Base-by-base conservation (phyloP, 163 green algal genomes). In the Coccomyxa subellipsoidea region DNA sequence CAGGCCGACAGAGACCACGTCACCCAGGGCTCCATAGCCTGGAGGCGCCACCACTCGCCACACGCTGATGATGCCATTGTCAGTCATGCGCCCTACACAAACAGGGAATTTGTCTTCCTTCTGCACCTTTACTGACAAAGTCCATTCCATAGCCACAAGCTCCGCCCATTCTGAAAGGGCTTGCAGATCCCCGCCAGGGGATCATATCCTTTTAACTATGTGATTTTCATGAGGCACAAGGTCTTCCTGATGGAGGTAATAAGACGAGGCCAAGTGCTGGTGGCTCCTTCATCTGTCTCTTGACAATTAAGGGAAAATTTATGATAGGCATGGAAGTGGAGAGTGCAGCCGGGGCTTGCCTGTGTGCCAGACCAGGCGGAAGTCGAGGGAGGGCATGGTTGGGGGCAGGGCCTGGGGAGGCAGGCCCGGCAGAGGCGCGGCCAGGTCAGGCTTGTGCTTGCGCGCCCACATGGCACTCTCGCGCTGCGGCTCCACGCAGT, bases 301-400 rank as follows among this genome's bases (percentile, higher is more conserved):
- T n/a, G n/a, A n/a, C n/a, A n/a, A n/a, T n/a, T n/a, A n/a, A n/a
- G n/a, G n/a, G n/a, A n/a, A n/a, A n/a, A n/a, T n/a, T n/a, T n/a
- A n/a, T n/a, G n/a, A n/a, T n/a, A n/a, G n/a, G 66, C n/a, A 73
- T 4, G 27, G 66, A 75, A 0, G 71, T n/a, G 21, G 7, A 7
- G n/a, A 73, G 66, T 18, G n/a, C 7, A 35, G 66, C 6, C 47
- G 9, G 39, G 36, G 53, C n/a, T 79, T 47, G 7, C 80, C 85
- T 54, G 82, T 90, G 76, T 89, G 81, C 91, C 90, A 95, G 12
- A 87, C 66, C 23, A 84, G 85, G 72, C 80, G 80, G 81, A 89
- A 95, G 82, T 94, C 87, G 54, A 93, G 84, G 80, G 81, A 90
- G 15, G 87, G 84, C 87, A 93, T 89, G 31, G 80, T 80, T 38